Evolutionary conservation across 441 rosid genomes (phyloP), one percentile per base, ranked within the genome.

Genomic region (Populus hybrid): DNA sequence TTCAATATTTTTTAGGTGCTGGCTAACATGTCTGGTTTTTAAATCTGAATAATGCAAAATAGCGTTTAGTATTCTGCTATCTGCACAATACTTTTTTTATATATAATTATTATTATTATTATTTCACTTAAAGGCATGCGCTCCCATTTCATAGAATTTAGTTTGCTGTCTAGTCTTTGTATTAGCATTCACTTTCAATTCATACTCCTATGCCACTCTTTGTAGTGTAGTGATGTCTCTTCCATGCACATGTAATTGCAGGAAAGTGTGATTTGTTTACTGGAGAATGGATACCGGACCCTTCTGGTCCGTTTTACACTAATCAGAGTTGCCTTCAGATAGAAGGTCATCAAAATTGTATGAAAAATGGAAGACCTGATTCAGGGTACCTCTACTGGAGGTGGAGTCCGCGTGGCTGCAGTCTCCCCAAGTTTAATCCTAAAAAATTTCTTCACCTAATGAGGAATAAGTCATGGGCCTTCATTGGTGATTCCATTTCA

Each of bases 401-500:
- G 82, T 94, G 99, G 99, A 87, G 81, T 9, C 98, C 99, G 2
- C 83, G 79, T 21, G 89, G 86, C 23, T 93, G 98, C 75, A 59
- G 83, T 69, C 79, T 94, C 79, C 91, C 98, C 64, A 85, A 73
- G 7, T 93, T 94, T 64, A 78, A 87, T 79, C 84, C 91, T 16
- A 33, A 67, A 38, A 89, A 78, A 64, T 90, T 92, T 88, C 96
- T 94, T 16, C 80, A 83, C 50, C 76, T 88, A 56, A 94, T 91
- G 98, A 90, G 90, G 63, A 82, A 89, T 65, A 94, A 92, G 83
- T 81, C 86, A 2, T 91, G 93, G 97, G 97, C 89, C 1, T 85
- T 94, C 35, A 87, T 94, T 31, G 98, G 98, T 68, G 97, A 94
- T 79, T 94, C 98, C 2, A 92, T 94, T 66, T 93, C 97, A 14